phyloP scores from a whole-genome alignment of 2,329 filamentous ascomycete species.

The Venturia aucupariae region DNA sequence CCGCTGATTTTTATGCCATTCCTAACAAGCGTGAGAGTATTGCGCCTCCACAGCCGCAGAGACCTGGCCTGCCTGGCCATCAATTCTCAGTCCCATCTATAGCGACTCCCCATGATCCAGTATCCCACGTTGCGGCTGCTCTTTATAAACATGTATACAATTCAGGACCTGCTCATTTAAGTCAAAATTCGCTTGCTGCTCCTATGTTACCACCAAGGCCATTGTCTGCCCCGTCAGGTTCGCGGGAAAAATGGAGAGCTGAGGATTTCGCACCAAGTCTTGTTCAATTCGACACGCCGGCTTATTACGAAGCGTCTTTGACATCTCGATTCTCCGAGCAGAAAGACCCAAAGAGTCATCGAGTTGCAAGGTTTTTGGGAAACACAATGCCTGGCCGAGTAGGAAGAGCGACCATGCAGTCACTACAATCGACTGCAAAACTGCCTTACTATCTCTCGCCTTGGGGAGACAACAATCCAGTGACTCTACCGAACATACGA shows the following conservation, averaged over 20 bases:
- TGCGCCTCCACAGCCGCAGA: not conserved
- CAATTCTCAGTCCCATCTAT: not conserved
- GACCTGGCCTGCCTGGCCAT: not conserved
- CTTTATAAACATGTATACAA: not conserved
- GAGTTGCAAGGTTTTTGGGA: constrained; percentile 27
- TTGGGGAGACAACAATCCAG: constrained; percentile 32
- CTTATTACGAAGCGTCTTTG: not conserved
- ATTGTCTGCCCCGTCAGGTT: not conserved
- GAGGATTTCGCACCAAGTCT: not conserved
- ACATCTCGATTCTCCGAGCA: constrained; percentile 8
- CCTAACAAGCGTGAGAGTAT: not conserved
- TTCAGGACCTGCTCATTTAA: not conserved
- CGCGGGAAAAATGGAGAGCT: not conserved
- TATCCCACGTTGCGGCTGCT: not conserved
- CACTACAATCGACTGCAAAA: constrained; percentile 25
- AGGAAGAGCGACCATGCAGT: constrained; percentile 27
- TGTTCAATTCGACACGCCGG: not conserved
- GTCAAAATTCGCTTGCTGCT: not conserved
- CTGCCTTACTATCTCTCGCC: constrained; percentile 27
- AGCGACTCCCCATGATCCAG: not conserved
- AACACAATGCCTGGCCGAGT: constrained; percentile 30
- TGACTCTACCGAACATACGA: constrained; percentile 31
- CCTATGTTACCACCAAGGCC: not conserved
- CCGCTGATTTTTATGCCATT: not conserved
- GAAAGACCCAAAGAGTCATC: constrained; percentile 21